Evolutionary conservation across 768 basidiomycete species (phyloP).

Genomic region (Tephrocybe sp.): DNA sequence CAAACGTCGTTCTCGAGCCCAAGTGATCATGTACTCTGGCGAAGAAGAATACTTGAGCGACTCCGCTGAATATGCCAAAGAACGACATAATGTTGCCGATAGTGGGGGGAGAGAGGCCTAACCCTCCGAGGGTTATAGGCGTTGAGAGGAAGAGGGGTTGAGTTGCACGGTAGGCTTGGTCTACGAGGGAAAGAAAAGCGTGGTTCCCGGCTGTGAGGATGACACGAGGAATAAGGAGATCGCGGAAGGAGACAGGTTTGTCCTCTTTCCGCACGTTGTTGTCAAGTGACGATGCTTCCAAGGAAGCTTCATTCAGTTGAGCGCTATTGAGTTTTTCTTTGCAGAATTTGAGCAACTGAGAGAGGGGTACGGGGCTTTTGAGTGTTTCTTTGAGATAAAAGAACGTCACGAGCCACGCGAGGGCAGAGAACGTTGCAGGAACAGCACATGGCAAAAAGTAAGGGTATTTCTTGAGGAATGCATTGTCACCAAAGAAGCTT

Average conservation of each 20-base stretch:
- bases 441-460: conserved; percentile 64
- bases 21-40: too few relatives aligned
- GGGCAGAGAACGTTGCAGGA: conserved; percentile 45
- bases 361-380: conserved; percentile 8
- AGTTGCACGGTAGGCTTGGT: conserved; percentile 57
- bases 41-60: conserved; percentile 57
- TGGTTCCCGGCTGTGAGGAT: conserved; percentile 56
- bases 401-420: conserved; percentile 42
- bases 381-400: conserved; percentile 47
- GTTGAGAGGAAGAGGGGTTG: conserved; percentile 68
- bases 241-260: conserved; percentile 38
- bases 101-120: conserved; percentile 53
- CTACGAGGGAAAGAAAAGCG: conserved; percentile 50
- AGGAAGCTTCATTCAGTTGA: conserved; percentile 1
- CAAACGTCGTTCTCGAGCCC: too few relatives aligned
- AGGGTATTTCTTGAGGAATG: conserved; percentile 46
- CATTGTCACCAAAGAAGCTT: conserved; percentile 29
- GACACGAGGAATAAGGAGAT: conserved; percentile 45
- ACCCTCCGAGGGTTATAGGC: conserved; percentile 58
- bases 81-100: conserved; percentile 58
- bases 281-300: too few relatives aligned
- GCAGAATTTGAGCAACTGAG: conserved; percentile 4
- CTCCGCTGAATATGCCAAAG: conserved; percentile 53
- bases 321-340: background rate
- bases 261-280: too few relatives aligned